phyloP scores from a whole-genome alignment of 768 basidiomycete genomes.

The Clitopilus hobsonii region DNA sequence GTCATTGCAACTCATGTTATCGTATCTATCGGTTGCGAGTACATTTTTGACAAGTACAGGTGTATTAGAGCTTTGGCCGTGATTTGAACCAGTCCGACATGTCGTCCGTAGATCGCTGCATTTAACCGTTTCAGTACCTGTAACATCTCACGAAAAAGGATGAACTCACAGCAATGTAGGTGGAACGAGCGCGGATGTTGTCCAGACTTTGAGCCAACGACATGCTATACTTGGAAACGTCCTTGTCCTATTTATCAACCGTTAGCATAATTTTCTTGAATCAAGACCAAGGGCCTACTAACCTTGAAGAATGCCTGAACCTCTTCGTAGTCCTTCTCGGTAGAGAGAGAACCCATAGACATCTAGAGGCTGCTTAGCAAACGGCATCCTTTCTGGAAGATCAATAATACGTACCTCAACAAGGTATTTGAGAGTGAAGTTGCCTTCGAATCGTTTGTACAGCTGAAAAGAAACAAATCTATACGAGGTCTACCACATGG shows the following conservation, averaged over 20 bases:
- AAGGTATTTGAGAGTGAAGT: constrained; percentile 51
- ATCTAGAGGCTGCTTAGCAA: constrained; percentile 5
- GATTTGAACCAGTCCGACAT: constrained; percentile 47
- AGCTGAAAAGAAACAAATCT: constrained; percentile 35
- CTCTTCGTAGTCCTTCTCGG: constrained; percentile 58
- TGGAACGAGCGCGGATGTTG: constrained; percentile 52
- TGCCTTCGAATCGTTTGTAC: constrained; percentile 66
- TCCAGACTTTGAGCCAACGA: constrained; percentile 67
- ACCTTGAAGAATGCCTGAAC: constrained; percentile 76
- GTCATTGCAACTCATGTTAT: too few species aligned
- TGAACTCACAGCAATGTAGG: constrained; percentile 56
- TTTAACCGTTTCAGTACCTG: not conserved
- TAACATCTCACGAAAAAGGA: not conserved
- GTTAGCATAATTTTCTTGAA: constrained; percentile 14
- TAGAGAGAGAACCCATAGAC: constrained; percentile 40
- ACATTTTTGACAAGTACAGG: not conserved
- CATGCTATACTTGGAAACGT: constrained; percentile 65
- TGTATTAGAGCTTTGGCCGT: constrained; percentile 13
- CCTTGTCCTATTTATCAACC: constrained; percentile 43
- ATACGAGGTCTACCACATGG: too few species aligned
- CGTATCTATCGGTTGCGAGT: too few species aligned
- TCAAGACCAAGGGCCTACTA: constrained; percentile 11
- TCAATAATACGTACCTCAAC: constrained; percentile 43
- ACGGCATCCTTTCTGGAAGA: not conserved
- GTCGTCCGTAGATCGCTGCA: constrained; percentile 56